Base-by-base conservation (phyloP, 352 stramenopile species). In the Globisporangium parvum region DNA sequence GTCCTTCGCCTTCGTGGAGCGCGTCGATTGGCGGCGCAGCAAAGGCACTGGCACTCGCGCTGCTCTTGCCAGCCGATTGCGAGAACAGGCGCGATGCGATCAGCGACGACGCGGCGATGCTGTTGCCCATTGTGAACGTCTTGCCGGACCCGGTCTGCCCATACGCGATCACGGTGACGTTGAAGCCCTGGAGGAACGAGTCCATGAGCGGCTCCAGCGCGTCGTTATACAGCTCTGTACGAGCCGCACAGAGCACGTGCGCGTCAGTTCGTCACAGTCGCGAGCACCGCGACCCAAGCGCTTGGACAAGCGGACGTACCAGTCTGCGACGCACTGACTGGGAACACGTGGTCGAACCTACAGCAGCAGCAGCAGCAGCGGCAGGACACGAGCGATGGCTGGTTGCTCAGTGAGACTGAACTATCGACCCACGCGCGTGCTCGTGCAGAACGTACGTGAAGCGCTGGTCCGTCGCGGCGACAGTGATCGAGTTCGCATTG, bases 111-210 rank as follows among this genome's bases (percentile, higher is more conserved):
- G 67, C 71, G 9, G 67, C 70, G 53, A 80, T 76, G 56, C 55
- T 70, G 55, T 91, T 95, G 1, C 83, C 85, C 77, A 95, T 92
- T 0, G 85, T 93, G 55, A 86, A 83, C 10, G 85, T 93, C 59
- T 95, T 95, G 35, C 85, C 85, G 0, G 83, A 91, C 0, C 83
- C 85, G 8, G 85, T 95, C 49, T 95, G 85, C 14, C 85, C 85
- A 45, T 95, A 95, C 3, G 82, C 85, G 18, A 95, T 87, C 14
- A 95, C 80, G 1, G 85, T 95, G 33, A 91, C 85, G 51, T 95
- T 95, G 64, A 93, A 95, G n/a, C 85, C 85, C 69, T 93, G 83
- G 10, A 95, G 55, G 55, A 95, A 95, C 11, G 82, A 85, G 24
- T 82, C 67, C 67, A 95, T 79, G 59, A 84, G 76, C n/a, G 85